These are phyloP conservation scores for Linaria vulgaris DNA, from an alignment of 257 asterid species.

Conservation along the genomic window DNA sequence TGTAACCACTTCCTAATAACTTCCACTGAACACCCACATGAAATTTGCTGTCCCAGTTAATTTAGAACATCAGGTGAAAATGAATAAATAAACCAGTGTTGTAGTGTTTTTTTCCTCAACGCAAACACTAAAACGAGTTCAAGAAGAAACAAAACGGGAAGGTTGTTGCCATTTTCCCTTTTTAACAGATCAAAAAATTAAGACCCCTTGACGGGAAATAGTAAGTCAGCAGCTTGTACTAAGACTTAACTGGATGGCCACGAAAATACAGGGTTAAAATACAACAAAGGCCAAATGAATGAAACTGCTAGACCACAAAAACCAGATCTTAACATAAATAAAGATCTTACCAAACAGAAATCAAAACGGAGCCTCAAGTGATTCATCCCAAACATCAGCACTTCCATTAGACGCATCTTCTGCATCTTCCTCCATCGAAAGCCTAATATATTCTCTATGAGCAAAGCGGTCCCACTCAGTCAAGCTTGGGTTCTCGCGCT, in stretches of 20 bases:
- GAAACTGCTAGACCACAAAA: neutral
- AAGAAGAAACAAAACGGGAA: neutral
- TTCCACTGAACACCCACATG: neutral
- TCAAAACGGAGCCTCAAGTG: conserved; percentile 99
- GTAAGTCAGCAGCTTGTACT: conserved; percentile 10
- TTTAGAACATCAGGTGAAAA: conserved; percentile 3
- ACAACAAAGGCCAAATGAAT: too few relatives aligned
- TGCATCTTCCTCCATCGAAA: conserved; percentile 99
- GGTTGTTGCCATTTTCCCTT: conserved; percentile 10
- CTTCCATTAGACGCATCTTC: conserved; percentile 99
- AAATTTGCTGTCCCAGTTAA: neutral
- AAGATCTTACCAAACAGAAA: conserved; percentile 49
- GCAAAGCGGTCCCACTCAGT: conserved; percentile 99
- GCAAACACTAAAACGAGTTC: neutral
- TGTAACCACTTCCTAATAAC: conserved; percentile 6
- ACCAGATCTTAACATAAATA: neutral
- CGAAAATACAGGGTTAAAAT: too few relatives aligned
- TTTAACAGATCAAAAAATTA: neutral
- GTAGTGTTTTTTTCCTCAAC: neutral
- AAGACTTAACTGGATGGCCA: neutral
- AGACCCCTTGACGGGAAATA: conserved; percentile 4
- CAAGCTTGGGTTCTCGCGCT: conserved; percentile 97
- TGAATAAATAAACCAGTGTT: neutral
- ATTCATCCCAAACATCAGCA: conserved; percentile 99
- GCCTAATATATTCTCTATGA: conserved; percentile 97